Conservation (phyloP, 768 basidiomycete genomes). For the Lactarius evosmus region DNA sequence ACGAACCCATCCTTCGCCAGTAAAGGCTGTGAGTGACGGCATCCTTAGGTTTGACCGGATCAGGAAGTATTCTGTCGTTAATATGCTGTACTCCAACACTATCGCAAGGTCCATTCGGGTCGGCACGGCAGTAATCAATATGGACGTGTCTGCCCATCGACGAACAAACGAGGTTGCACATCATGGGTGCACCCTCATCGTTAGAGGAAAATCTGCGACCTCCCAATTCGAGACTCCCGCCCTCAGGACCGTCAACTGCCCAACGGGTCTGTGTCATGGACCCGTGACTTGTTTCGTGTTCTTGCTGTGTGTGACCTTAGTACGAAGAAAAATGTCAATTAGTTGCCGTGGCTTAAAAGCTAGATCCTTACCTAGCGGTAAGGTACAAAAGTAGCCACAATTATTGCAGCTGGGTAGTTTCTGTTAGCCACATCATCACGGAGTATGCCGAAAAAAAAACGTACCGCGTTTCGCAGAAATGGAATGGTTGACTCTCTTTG, state of each 20-base stretch:
- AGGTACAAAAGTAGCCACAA: conserved; percentile 56
- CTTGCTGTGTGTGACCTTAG: conserved; percentile 53
- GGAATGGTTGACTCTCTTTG: conserved; percentile 42
- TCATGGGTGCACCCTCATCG: conserved; percentile 58
- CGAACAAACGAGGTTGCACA: conserved; percentile 55
- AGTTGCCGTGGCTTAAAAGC: background rate
- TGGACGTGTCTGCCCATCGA: conserved; percentile 55
- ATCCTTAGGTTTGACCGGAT: conserved; percentile 50
- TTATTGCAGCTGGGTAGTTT: conserved; percentile 43
- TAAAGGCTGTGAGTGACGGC: conserved; percentile 49
- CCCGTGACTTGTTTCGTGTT: conserved; percentile 61
- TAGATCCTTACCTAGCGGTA: conserved; percentile 45
- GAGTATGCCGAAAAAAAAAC: conserved; percentile 7
- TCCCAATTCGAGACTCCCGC: conserved; percentile 47
- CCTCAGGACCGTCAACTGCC: conserved; percentile 53
- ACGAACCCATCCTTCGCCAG: conserved; percentile 56
- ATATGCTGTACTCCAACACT: conserved; percentile 49
- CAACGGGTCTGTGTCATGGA: conserved; percentile 58
- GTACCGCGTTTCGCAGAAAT: conserved; percentile 52
- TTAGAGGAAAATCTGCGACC: conserved; percentile 51
- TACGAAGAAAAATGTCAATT: background rate
- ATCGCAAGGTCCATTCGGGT: conserved; percentile 38
- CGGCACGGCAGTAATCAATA: conserved; percentile 49
- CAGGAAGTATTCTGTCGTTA: conserved; percentile 40
- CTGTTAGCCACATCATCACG: background rate